Conservation (phyloP, 2,329 filamentous ascomycete genomes). For the Juglanconis juglandina region DNA sequence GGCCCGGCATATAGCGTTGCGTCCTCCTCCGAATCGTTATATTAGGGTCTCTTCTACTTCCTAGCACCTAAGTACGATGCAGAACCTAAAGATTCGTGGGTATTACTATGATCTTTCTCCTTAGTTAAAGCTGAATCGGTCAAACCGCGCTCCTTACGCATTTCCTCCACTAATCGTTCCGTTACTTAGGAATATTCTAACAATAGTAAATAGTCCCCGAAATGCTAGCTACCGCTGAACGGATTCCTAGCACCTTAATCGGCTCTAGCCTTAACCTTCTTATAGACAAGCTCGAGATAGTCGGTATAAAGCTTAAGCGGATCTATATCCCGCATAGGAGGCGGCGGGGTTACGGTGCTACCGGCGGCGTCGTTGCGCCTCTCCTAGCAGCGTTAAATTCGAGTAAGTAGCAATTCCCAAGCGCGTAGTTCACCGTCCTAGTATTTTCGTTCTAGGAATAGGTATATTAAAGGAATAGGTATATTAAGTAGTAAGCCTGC, state of each 20-base stretch:
- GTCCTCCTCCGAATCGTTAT: not conserved
- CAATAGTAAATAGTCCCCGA: not conserved
- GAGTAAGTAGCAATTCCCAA: not conserved
- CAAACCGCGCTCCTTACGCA: not conserved
- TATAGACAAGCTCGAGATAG: not conserved
- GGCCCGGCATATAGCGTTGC: not conserved
- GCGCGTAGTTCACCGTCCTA: not conserved
- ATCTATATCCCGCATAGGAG: not conserved
- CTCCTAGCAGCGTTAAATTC: not conserved
- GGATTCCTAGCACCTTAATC: not conserved
- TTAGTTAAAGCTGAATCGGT: not conserved
- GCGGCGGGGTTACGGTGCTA: not conserved
- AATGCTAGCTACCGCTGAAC: not conserved
- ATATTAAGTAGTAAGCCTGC: not conserved
- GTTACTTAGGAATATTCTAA: not conserved
- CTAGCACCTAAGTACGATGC: not conserved
- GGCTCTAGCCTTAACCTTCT: not conserved
- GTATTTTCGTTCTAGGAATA: not conserved
- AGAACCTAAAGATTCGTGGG: not conserved
- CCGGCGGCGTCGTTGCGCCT: not conserved
- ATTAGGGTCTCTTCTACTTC: not conserved
- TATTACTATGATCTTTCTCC: not conserved
- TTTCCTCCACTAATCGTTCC: not conserved
- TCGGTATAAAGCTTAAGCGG: not conserved
- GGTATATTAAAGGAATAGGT: not conserved